These are phyloP conservation scores for Acanthamoeba castellanii DNA, from an alignment of 208 protist species.

Conservation along the genomic window DNA sequence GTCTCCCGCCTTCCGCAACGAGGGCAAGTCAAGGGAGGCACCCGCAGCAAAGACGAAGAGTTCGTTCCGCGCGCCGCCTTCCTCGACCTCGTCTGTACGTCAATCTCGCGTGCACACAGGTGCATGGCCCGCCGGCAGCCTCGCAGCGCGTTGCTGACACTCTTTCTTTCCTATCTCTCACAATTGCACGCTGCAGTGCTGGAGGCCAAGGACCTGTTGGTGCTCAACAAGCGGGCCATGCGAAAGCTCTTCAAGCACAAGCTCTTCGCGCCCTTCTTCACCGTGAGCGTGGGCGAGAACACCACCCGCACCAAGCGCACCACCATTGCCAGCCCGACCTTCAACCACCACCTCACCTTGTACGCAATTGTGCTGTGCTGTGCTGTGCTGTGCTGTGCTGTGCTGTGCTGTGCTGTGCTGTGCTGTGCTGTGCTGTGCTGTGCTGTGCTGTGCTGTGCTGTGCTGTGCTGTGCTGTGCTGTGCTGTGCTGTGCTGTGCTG, in stretches of 20 bases:
- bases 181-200: neutral
- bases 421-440: neutral
- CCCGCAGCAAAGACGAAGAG: neutral
- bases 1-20: too few species aligned
- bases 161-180: neutral
- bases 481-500: neutral
- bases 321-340: neutral
- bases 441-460: neutral
- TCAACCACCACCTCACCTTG: slow-evolving; percentile 19
- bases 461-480: neutral
- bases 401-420: neutral
- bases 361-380: neutral
- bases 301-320: slow-evolving; percentile 14
- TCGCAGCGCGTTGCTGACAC: too few species aligned
- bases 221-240: slow-evolving; percentile 39
- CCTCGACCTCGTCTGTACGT: slow-evolving; percentile 18
- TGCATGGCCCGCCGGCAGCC: too few species aligned
- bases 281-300: slow-evolving; percentile 16
- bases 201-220: slow-evolving; percentile 6
- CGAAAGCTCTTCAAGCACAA: slow-evolving; percentile 43
- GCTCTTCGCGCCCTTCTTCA: slow-evolving; percentile 15
- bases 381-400: neutral
- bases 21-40: too few species aligned
- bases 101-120: too few species aligned
- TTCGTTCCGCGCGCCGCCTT: neutral